Conservation (phyloP, 495 filamentous ascomycete genomes). For the Lentithecium fluviatile region DNA sequence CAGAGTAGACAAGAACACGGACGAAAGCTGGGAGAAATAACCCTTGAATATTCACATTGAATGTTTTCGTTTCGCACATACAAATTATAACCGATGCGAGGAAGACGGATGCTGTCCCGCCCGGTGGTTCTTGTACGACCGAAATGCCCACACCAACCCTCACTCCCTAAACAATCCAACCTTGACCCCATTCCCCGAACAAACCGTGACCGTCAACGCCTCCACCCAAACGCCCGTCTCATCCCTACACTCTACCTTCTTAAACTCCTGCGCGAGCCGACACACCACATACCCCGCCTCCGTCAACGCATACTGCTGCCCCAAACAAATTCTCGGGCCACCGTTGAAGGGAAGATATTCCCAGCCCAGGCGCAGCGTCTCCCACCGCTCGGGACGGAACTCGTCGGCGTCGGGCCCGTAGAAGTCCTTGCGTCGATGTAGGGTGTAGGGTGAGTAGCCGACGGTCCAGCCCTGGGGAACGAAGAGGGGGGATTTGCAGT, state of each 20-base stretch:
- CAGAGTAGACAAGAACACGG: too few species aligned
- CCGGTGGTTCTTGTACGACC: too few species aligned
- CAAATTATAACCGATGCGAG: too few species aligned
- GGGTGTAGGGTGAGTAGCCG: slow-evolving; percentile 34
- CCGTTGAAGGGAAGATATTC: slow-evolving; percentile 48
- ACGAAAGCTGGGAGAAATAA: too few species aligned
- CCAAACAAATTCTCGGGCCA: slow-evolving; percentile 44
- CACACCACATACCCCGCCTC: slow-evolving; percentile 43
- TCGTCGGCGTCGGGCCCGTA: slow-evolving; percentile 42
- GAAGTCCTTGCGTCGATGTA: slow-evolving; percentile 41
- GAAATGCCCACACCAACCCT: too few species aligned
- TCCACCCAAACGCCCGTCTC: slow-evolving; percentile 27
- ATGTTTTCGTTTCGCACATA: too few species aligned
- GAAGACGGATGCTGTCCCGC: too few species aligned
- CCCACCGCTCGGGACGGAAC: slow-evolving; percentile 45
- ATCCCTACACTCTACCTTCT: slow-evolving; percentile 47
- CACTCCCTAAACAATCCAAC: slow-evolving; percentile 12
- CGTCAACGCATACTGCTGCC: slow-evolving; percentile 44
- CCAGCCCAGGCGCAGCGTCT: slow-evolving; percentile 40
- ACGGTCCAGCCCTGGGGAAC: slow-evolving; percentile 36
- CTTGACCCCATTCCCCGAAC: slow-evolving; percentile 25
- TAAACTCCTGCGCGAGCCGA: slow-evolving; percentile 44
- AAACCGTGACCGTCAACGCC: slow-evolving; percentile 39
- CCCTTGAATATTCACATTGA: too few species aligned
- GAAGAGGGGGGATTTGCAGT: slow-evolving; percentile 40